Base-by-base conservation (phyloP, 2,329 filamentous ascomycete species). In the Fusarium devonianum region DNA sequence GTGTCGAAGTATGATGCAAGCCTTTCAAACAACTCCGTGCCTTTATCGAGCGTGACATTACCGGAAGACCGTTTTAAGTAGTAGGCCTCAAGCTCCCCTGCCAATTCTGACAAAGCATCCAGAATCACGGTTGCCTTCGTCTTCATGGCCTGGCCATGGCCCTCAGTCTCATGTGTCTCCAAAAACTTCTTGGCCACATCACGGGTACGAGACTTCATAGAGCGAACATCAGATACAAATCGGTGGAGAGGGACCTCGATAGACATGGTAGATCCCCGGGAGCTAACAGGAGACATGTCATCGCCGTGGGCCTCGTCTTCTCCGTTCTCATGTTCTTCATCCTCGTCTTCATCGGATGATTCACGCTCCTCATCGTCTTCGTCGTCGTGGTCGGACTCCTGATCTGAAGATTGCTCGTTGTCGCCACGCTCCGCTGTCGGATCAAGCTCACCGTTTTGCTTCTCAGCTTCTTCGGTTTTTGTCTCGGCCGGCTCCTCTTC, bases 1-100 rank as follows among this genome's bases (percentile, higher is more conserved):
- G 88, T 86, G 64, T 95, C 88, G 63, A 99, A 99, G 67, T 94
- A 92, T 3, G 83, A 81, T 1, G 92, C 90, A 49, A 99, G 76
- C 39, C 81, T 84, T 22, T 79, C 77, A 72, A 97, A 97, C 1
- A 96, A 76, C 3, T 79, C 75, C 22, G 79, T 76, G 9, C 89
- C 90, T 29, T 82, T 73, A 14, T 77, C 72, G 2, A 74, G 67
- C 4, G 73, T 69, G 9, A 77, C 63, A 32, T 74, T 77, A 5
- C 73, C 73, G 1, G 79, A 70, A 2, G 76, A 78, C 32, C 78
- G 77, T 28, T 76, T 75, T 10, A 87, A 74, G 68, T 93, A 96
- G 67, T 87, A 91, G 1, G 73, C 68, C 56, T 88, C 84, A 26
- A 97, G 86, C 14, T 93, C 84, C 3, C 77, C 74, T 2, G 90